Evolutionary conservation across 306 rosid species (phyloP), one percentile per base, ranked within the genome.

Genomic region (Cicer pinnatifidum): DNA sequence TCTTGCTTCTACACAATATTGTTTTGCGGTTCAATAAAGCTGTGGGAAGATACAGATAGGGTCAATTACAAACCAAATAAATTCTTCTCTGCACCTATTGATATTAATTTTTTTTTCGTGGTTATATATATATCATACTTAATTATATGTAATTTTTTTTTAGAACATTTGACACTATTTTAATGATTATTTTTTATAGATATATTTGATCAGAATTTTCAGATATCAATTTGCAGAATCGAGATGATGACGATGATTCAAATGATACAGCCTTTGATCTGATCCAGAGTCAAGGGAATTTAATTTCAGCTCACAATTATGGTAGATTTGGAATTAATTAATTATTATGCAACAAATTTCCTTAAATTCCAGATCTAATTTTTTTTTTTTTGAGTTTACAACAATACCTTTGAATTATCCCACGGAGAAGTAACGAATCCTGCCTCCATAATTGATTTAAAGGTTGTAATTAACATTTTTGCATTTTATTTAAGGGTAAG

Each of bases 21-120:
- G 44, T 77, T 66, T 81, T 88, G 99, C 96, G 87, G 97, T 95
- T 92, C 99, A 92, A 95, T 90, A 92, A 90, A 92, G 99, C 99
- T 95, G 99, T 95, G 99, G 99, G 99, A 95, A 90, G 96, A 92
- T 90, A 95, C 97, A 71, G 69, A 86, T 78, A 85, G 92, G 78
- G 82, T 83, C 97, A 91, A 84, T 11, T 5, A 72, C 44, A 8
- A 66, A 61, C 16, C 43, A 69, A 43, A 6, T 12, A 17, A 60
- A 57, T 83, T 71, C 65, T 39, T 1, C 69, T 48, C 48, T 13
- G 11, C 54, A 41, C 2, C 19, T 6, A 17, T 54, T 47, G 0
- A 4, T 23, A 3, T 61, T 9, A 28, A 4, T 9, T 0, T 63
- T 9, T 63, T 46, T 11, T 38, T 0, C 1, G 4, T 33, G 3